Conservation (phyloP, 805 yeast genomes). For the Clavispora vitiphila region DNA sequence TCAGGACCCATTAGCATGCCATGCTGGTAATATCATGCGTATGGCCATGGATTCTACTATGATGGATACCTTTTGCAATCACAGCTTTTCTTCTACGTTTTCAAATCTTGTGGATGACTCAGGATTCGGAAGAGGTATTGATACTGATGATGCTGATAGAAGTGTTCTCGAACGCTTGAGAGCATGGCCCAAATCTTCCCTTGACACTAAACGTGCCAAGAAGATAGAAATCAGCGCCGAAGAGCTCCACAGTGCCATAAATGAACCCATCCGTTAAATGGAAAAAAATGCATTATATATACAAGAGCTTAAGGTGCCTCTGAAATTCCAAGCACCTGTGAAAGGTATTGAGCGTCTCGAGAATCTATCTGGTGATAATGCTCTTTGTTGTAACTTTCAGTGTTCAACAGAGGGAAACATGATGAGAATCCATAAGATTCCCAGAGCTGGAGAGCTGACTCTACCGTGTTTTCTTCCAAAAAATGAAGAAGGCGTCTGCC, state of each 20-base stretch:
- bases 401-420: neutral
- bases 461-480: conserved; percentile 1
- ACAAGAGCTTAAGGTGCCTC: neutral
- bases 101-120: conserved; percentile 30
- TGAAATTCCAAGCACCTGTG: conserved; percentile 9
- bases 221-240: conserved; percentile 35
- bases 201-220: conserved; percentile 15
- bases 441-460: neutral
- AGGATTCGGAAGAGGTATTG: conserved; percentile 2
- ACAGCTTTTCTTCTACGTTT: conserved; percentile 33
- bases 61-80: conserved; percentile 37
- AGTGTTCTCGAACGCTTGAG: conserved; percentile 15
- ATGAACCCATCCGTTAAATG: conserved; percentile 6
- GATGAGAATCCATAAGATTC: neutral
- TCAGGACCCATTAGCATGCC: conserved; percentile 40
- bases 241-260: conserved; percentile 31
- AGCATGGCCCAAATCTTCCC: conserved; percentile 2
- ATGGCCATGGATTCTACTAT: conserved; percentile 46
- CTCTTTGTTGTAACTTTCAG: neutral
- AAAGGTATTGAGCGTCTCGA: conserved; percentile 23
- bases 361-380: conserved; percentile 14
- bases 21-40: conserved; percentile 41
- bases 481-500: conserved; percentile 2
- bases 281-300: neutral
- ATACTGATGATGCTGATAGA: conserved; percentile 16